Percentiles rank a stretch among this genome's conserved stretches.
These are phyloP conservation scores for Beverwykella pulmonaria DNA, from an alignment of 495 filamentous ascomycete species.

Conservation along the genomic window DNA sequence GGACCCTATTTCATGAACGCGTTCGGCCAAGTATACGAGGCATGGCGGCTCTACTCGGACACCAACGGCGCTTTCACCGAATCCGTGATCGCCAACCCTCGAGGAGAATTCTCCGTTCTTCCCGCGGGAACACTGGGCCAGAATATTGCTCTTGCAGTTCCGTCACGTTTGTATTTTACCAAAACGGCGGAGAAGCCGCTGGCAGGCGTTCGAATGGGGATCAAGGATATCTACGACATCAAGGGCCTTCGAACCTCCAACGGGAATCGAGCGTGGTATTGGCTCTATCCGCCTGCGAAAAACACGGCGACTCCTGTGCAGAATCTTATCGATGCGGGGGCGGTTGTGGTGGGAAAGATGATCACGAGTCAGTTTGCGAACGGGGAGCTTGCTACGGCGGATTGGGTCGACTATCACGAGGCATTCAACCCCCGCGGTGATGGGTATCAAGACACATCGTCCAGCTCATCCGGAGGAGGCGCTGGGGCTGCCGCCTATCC, in stretches of 20 bases:
- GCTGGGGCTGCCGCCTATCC: conserved; percentile 39
- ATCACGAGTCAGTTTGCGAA: conserved; percentile 64
- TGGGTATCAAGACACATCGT: conserved; percentile 45
- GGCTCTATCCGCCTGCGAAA: conserved; percentile 53
- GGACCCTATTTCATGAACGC: conserved; percentile 51
- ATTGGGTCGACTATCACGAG: conserved; percentile 56
- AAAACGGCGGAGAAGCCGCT: conserved; percentile 42
- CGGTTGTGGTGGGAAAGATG: conserved; percentile 61
- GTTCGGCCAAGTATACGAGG: conserved; percentile 49
- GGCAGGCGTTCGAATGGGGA: conserved; percentile 53
- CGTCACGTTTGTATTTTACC: conserved; percentile 57
- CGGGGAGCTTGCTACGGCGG: conserved; percentile 55
- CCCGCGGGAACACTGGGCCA: conserved; percentile 50
- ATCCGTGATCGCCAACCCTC: conserved; percentile 38
- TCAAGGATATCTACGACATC: conserved; percentile 67
- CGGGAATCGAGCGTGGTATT: conserved; percentile 60
- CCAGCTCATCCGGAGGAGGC: conserved; percentile 42
- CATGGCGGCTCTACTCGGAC: conserved; percentile 55
- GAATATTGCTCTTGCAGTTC: conserved; percentile 52
- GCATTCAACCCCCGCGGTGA: conserved; percentile 46
- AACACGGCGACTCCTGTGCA: conserved; percentile 55
- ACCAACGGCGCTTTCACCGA: conserved; percentile 52
- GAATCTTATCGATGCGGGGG: conserved; percentile 61
- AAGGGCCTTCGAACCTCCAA: conserved; percentile 57
- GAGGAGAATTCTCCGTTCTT: conserved; percentile 47